These are phyloP conservation scores for Arthroderma sp. DNA, from an alignment of 2,329 filamentous ascomycete genomes.

Conservation along the genomic window DNA sequence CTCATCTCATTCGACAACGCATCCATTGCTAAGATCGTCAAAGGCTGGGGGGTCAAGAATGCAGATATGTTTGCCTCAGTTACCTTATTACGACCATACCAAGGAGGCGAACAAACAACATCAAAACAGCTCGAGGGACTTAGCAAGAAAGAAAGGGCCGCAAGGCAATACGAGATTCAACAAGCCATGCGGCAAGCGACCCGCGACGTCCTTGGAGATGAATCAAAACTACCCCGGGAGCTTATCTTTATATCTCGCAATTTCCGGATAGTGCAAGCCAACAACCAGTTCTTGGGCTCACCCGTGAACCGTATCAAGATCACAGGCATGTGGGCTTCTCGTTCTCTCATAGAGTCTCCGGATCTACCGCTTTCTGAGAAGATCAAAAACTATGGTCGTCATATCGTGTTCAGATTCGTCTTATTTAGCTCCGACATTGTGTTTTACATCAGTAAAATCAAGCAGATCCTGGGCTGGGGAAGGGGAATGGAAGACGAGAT, in stretches of 20 bases:
- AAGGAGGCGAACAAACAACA: conserved; percentile 63
- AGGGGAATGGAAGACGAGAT: conserved; percentile 90
- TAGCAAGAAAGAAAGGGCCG: conserved; percentile 41
- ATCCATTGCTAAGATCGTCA: conserved; percentile 58
- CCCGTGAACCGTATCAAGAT: conserved; percentile 89
- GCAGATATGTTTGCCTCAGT: conserved; percentile 84
- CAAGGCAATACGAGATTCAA: conserved; percentile 66
- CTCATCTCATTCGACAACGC: conserved; percentile 87
- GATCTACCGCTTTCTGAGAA: conserved; percentile 51
- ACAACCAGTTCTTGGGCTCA: conserved; percentile 80
- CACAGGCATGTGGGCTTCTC: conserved; percentile 78
- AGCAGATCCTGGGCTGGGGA: conserved; percentile 63
- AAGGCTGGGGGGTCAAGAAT: conserved; percentile 75
- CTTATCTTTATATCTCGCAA: conserved; percentile 87
- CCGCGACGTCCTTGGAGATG: conserved; percentile 69
- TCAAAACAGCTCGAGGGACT: conserved; percentile 41
- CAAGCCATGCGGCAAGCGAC: conserved; percentile 57
- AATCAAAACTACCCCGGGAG: conserved; percentile 78
- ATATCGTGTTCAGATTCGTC: conserved; percentile 70
- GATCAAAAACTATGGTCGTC: conserved; percentile 56
- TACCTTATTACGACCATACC: conserved; percentile 79
- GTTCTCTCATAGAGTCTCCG: conserved; percentile 64
- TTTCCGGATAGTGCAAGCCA: conserved; percentile 82
- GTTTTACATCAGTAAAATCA: conserved; percentile 68
- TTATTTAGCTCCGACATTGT: conserved; percentile 63